Percentiles rank a stretch among this genome's conserved stretches.
Conservation (phyloP, 2,329 filamentous ascomycete genomes). For the Karstenula rhodostoma region DNA sequence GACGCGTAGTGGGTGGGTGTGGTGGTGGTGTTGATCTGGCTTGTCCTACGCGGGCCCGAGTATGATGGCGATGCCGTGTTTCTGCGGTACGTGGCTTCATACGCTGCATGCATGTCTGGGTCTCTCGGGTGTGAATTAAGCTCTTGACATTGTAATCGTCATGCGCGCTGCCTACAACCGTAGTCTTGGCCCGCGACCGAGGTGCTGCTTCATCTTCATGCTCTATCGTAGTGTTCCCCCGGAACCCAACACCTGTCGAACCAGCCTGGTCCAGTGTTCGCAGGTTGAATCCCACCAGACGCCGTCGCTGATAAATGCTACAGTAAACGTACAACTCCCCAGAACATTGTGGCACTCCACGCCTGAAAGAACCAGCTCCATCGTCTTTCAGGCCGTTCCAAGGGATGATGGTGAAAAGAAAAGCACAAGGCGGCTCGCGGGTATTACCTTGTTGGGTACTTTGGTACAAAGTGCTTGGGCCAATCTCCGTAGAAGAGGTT, state of each 20-base stretch:
- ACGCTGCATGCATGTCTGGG: background rate
- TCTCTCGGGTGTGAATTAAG: background rate
- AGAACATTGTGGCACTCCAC: background rate
- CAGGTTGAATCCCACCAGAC: constrained; percentile 18
- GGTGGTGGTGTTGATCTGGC: too few species aligned
- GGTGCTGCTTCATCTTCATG: background rate
- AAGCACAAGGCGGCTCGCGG: background rate
- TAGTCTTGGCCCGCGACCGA: background rate
- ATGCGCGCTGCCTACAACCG: background rate
- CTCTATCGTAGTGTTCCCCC: background rate
- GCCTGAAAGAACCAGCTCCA: constrained; percentile 2
- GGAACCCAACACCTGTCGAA: background rate
- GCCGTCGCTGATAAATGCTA: constrained; percentile 35
- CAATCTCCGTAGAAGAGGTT: constrained; percentile 67
- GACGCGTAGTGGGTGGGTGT: too few species aligned
- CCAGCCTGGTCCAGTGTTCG: background rate
- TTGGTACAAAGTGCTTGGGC: constrained; percentile 33
- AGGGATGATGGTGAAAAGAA: background rate
- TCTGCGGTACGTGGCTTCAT: background rate
- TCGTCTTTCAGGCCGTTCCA: background rate
- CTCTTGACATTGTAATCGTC: background rate
- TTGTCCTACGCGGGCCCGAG: too few species aligned
- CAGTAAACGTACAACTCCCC: constrained; percentile 18
- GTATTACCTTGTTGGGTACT: constrained; percentile 25
- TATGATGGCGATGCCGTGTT: background rate